Evolutionary conservation across 2,329 filamentous ascomycete genomes (phyloP), one percentile per base, ranked within the genome.

Genomic region (Diaporthe velutina): DNA sequence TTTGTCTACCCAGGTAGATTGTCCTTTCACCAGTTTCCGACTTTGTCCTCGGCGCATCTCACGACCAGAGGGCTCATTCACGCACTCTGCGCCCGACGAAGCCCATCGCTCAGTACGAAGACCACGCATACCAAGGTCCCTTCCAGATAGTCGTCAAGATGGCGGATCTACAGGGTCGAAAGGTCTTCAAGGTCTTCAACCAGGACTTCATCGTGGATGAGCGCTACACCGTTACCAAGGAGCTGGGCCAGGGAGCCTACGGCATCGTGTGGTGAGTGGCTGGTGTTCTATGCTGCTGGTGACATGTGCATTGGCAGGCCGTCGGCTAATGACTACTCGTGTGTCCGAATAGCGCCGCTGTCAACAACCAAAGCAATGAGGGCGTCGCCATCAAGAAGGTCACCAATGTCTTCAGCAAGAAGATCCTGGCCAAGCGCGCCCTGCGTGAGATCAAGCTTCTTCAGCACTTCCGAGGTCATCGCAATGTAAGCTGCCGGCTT

Each of bases 331-430:
- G 73, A 70, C 72, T 28, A 57, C 54, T 73, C 58, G 55, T 42
- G 57, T 48, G 45, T 28, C 9, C 66, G 30, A 77, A 77, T 83
- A 98, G 96, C 85, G 96, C 97, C 76, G 97, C 97, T 73, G 94
- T 95, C 78, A 98, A 98, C 89, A 93, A 92, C 83, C 92, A 95
- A 84, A 97, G 94, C 42, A 93, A 92, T 81, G 97, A 99, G 83
- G 96, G 96, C 54, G 96, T 99, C 77, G 97, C 97, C 81, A 97
- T 99, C 89, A 99, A 99, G 87, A 99, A 99, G 87, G 95, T 99
- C 84, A 99, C 97, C 88, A 99, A 99, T 94, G 96, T 99, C 81
- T 99, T 99, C 86, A 98, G 95, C 90, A 99, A 99, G 88, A 98
- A 98, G 92, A 99, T 99, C 80, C 90, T 99, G 79, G 97, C 97